Conservation (phyloP, 2,329 filamentous ascomycete genomes). For the Orbilia blumenaviensis region DNA sequence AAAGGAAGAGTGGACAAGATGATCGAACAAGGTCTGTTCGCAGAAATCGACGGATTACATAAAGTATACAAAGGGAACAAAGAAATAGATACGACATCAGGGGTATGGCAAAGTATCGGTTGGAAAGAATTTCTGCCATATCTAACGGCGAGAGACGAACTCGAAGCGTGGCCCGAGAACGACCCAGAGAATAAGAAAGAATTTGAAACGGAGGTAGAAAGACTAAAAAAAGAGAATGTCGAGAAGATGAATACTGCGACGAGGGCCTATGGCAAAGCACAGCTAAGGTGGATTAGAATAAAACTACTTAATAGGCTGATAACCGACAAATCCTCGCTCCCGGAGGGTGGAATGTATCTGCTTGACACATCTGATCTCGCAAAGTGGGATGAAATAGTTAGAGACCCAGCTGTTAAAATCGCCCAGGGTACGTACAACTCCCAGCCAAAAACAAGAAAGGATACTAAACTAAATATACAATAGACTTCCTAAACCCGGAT, state of each 20-base stretch:
- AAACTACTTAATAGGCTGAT: conserved; percentile 77
- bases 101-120: conserved; percentile 96
- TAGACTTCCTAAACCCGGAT: conserved; percentile 46
- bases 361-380: conserved; percentile 78
- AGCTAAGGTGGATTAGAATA: conserved; percentile 84
- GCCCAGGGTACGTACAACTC: conserved; percentile 60
- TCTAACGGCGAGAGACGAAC: conserved; percentile 63
- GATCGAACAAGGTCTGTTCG: conserved; percentile 73
- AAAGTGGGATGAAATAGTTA: conserved; percentile 72
- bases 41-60: conserved; percentile 69
- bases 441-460: neutral
- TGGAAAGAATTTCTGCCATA: conserved; percentile 90
- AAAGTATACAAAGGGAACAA: conserved; percentile 64
- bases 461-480: conserved; percentile 12
- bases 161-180: neutral
- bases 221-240: conserved; percentile 69
- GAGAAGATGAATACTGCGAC: conserved; percentile 84
- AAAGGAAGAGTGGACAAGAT: conserved; percentile 84
- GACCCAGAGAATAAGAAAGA: conserved; percentile 58
- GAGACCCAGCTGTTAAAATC: conserved; percentile 71
- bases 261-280: conserved; percentile 84
- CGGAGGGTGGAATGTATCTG: conserved; percentile 73
- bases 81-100: conserved; percentile 75
- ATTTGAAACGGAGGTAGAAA: conserved; percentile 63
- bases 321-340: conserved; percentile 65